A percentile compares a stretch with the other conserved stretches of the same genome.
Evolutionary conservation across 208 protist genomes (phyloP).

Genomic region (Leishmania lainsoni): DNA sequence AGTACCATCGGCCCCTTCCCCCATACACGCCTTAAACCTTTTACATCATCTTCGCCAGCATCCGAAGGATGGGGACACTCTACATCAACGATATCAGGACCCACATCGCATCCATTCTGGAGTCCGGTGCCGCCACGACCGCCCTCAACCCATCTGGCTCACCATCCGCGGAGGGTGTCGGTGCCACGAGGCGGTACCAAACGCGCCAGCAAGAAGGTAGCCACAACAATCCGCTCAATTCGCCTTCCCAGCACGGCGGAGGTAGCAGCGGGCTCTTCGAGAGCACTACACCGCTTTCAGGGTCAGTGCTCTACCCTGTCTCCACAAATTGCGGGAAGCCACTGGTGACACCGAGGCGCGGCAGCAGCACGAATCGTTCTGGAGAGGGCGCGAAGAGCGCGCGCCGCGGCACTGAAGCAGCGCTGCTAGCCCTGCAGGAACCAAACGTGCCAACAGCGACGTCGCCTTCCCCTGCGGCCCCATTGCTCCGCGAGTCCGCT

Average conservation of each 20-base stretch:
- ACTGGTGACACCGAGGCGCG: background rate
- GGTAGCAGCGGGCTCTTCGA: background rate
- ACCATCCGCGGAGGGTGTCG: background rate
- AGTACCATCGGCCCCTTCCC: background rate
- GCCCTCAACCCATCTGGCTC: background rate
- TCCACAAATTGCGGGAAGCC: conserved; percentile 1
- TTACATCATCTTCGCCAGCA: background rate
- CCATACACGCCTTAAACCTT: background rate
- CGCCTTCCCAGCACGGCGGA: background rate
- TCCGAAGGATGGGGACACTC: background rate
- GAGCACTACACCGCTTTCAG: background rate
- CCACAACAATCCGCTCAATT: background rate
- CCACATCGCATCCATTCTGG: conserved; percentile 1
- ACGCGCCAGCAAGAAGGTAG: background rate
- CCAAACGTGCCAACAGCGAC: background rate
- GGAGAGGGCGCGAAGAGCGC: background rate
- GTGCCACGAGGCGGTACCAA: background rate
- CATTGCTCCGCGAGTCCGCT: background rate
- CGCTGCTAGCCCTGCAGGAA: conserved; percentile 5
- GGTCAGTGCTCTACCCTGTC: conserved; percentile 1
- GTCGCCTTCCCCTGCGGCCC: background rate
- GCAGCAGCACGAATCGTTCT: background rate
- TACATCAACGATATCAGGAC: conserved; percentile 1
- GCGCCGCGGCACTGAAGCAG: background rate
- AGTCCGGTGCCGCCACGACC: background rate